Evolutionary conservation across 2,329 filamentous ascomycete genomes (phyloP).

Genomic region (Zymoseptoria ardabiliae): DNA sequence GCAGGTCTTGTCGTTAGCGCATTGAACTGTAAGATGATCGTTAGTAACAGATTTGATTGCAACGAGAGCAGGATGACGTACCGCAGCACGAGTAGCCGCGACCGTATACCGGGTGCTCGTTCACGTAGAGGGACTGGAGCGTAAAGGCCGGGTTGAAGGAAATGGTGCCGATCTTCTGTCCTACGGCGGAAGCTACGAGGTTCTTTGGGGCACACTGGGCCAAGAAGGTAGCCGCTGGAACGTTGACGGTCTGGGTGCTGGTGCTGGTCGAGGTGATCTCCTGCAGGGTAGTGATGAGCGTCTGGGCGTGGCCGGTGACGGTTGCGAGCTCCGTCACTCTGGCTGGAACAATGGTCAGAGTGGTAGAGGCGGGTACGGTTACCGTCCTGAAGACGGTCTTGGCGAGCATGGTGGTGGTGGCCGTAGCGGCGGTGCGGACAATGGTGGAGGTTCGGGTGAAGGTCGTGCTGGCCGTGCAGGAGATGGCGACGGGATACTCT

Average conservation of each 20-base stretch:
- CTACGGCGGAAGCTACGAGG: slow-evolving; percentile 2
- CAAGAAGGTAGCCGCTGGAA: slow-evolving; percentile 2
- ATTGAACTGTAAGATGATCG: background rate
- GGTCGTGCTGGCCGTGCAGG: slow-evolving; percentile 5
- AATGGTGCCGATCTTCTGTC: slow-evolving; percentile 8
- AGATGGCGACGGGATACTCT: slow-evolving; percentile 2
- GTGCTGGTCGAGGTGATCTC: slow-evolving; percentile 1
- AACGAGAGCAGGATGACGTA: too few species aligned
- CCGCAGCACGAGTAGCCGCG: slow-evolving; percentile 4
- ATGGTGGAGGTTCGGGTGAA: slow-evolving; percentile 3
- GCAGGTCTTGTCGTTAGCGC: slow-evolving; percentile 3
- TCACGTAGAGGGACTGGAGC: slow-evolving; percentile 3
- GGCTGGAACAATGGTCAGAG: slow-evolving; percentile 2
- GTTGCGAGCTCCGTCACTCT: slow-evolving; percentile 1
- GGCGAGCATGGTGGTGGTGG: background rate
- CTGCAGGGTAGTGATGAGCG: background rate
- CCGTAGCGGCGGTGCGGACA: background rate
- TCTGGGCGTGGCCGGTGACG: slow-evolving; percentile 1
- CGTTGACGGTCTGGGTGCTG: slow-evolving; percentile 3
- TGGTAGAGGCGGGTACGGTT: background rate
- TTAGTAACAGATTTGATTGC: background rate
- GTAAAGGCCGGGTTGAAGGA: slow-evolving; percentile 2
- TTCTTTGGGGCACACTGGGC: slow-evolving; percentile 3
- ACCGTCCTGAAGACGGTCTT: background rate
- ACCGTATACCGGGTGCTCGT: background rate